phyloP scores from a whole-genome alignment of 768 basidiomycete genomes.

The Pisolithus marmoratus region DNA sequence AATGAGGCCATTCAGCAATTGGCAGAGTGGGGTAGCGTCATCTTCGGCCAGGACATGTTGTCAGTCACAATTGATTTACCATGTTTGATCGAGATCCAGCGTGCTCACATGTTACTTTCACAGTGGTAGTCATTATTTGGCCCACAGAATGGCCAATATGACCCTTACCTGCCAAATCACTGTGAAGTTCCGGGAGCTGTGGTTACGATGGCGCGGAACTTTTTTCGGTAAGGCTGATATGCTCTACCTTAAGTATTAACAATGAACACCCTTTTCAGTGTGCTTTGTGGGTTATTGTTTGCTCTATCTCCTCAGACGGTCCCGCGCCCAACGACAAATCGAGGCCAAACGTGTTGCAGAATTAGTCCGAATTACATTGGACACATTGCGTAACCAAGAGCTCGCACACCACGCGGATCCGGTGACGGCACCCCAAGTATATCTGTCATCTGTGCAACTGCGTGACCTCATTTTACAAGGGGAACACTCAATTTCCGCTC shows the following conservation, averaged over 20 bases:
- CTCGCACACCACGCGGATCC: constrained; percentile 79
- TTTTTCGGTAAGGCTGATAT: constrained; percentile 47
- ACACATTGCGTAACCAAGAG: constrained; percentile 78
- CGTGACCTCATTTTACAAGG: constrained; percentile 82
- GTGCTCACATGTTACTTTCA: constrained; percentile 11
- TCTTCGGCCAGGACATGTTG: constrained; percentile 59
- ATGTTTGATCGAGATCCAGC: constrained; percentile 16
- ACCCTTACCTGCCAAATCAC: constrained; percentile 60
- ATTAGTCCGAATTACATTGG: constrained; percentile 74
- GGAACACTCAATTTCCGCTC: constrained; percentile 64
- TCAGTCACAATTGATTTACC: constrained; percentile 36
- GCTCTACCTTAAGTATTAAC: constrained; percentile 1
- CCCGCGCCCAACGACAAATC: constrained; percentile 43
- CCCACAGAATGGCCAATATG: constrained; percentile 65
- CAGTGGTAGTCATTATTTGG: constrained; percentile 71
- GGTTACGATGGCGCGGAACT: constrained; percentile 62
- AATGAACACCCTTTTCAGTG: constrained; percentile 18
- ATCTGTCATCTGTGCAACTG: constrained; percentile 80
- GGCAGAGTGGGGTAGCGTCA: constrained; percentile 65
- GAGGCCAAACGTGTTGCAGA: constrained; percentile 64
- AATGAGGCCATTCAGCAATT: constrained; percentile 76
- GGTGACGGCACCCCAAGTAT: constrained; percentile 64
- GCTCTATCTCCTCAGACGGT: constrained; percentile 18
- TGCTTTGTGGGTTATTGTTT: constrained; percentile 20
- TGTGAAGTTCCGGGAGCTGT: constrained; percentile 60